These are phyloP conservation scores for Lolium multiflorum DNA, from an alignment of 176 grass and related monocot genomes.

Conservation along the genomic window DNA sequence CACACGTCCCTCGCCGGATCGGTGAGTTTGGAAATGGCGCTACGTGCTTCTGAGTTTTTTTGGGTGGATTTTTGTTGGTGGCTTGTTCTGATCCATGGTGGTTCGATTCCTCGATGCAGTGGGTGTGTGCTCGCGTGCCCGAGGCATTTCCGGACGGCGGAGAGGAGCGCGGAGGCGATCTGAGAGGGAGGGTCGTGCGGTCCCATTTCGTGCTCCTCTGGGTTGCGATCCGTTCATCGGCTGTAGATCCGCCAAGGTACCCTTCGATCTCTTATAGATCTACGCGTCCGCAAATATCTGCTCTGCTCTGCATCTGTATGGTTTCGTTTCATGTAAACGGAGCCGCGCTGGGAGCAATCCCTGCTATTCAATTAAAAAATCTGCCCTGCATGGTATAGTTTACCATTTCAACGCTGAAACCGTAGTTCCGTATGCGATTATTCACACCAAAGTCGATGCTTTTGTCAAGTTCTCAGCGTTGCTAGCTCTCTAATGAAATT, in stretches of 20 bases:
- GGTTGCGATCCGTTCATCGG: conserved; percentile 14
- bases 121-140: not conserved
- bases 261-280: not conserved
- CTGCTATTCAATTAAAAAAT: too few relatives aligned
- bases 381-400: not conserved
- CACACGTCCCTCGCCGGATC: not conserved
- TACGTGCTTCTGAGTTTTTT: not conserved
- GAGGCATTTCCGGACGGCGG: conserved; percentile 7
- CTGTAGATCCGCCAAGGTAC: conserved; percentile 56
- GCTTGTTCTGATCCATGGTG: not conserved
- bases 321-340: too few relatives aligned
- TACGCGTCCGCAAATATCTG: not conserved
- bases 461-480: not conserved
- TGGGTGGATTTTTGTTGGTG: not conserved
- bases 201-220: not conserved
- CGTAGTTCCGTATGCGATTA: not conserved
- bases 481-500: not conserved
- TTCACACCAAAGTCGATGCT: not conserved
- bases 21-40: conserved; percentile 20
- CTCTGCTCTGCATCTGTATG: too few relatives aligned
- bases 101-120: conserved; percentile 44
- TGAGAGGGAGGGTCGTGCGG: not conserved
- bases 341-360: too few relatives aligned
- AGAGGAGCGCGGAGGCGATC: conserved; percentile 10
- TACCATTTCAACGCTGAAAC: not conserved